Conservation (phyloP, 2,329 filamentous ascomycete species). For the Fusarium sp. region DNA sequence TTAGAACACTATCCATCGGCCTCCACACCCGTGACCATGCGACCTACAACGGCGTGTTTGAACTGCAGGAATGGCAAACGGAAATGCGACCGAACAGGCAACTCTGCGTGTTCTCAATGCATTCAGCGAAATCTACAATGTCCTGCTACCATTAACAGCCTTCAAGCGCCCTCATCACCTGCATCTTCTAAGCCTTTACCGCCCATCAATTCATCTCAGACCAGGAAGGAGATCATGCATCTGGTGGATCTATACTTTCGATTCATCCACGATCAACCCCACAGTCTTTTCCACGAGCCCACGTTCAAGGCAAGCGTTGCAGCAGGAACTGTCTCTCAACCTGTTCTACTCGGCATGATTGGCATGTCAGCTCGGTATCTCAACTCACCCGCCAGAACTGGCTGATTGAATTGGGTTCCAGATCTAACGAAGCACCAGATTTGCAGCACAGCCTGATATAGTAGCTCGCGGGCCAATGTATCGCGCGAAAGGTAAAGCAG, state of each 20-base stretch:
- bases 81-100: slow-evolving; percentile 31
- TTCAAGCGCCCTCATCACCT: not conserved
- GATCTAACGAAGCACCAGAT: slow-evolving; percentile 7
- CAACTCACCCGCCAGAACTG: too few species aligned
- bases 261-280: slow-evolving; percentile 45
- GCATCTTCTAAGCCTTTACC: accelerated
- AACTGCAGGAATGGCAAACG: slow-evolving; percentile 40
- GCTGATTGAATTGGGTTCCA: not conserved
- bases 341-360: slow-evolving; percentile 43
- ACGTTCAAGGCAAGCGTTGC: slow-evolving; percentile 36
- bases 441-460: slow-evolving; percentile 25
- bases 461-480: slow-evolving; percentile 40
- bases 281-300: slow-evolving; percentile 43
- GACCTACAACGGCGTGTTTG: slow-evolving; percentile 40
- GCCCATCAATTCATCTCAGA: not conserved
- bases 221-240: slow-evolving; percentile 12
- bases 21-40: slow-evolving; percentile 15
- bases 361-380: slow-evolving; percentile 43
- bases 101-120: slow-evolving; percentile 32
- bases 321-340: slow-evolving; percentile 14
- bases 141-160: not conserved
- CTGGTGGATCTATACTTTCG: slow-evolving; percentile 44
- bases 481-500: slow-evolving; percentile 29
- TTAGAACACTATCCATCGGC: not conserved
- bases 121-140: slow-evolving; percentile 35